Conservation (phyloP, 1,284 basidiomycete genomes). For the Sanguinoderma infundibulare region DNA sequence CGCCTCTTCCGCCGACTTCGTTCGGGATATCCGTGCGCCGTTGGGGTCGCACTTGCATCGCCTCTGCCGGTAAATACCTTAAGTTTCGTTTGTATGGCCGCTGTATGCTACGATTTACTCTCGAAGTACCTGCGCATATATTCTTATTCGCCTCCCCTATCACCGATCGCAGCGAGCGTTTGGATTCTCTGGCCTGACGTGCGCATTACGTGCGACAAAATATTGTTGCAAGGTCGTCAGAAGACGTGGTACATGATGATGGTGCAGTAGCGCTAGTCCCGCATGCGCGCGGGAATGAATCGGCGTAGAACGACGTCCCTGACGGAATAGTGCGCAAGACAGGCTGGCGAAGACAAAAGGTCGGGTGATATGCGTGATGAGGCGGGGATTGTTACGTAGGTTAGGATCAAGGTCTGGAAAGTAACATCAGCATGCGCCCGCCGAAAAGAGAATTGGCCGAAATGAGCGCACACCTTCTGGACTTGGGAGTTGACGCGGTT, state of each 20-base stretch:
- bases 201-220: neutral
- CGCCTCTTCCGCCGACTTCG: neutral
- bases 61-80: neutral
- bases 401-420: constrained; percentile 82
- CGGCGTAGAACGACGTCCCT: constrained; percentile 87
- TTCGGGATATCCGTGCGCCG: neutral
- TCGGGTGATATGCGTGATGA: constrained; percentile 54
- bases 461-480: constrained; percentile 72
- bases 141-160: neutral
- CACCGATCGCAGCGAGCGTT: neutral
- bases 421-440: neutral
- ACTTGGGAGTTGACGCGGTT: constrained; percentile 98
- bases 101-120: neutral
- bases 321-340: constrained; percentile 74
- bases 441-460: neutral
- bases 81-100: neutral
- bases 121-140: neutral
- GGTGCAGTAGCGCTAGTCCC: constrained; percentile 65
- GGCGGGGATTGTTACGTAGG: constrained; percentile 90
- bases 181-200: neutral
- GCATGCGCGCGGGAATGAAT: constrained; percentile 92
- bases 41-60: neutral
- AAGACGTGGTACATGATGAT: neutral
- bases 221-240: neutral
- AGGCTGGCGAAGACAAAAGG: constrained; percentile 69